Percentiles rank a stretch among this genome's conserved stretches.
phyloP scores from a whole-genome alignment of 2,329 filamentous ascomycete genomes.

The Metarhizium rileyi region DNA sequence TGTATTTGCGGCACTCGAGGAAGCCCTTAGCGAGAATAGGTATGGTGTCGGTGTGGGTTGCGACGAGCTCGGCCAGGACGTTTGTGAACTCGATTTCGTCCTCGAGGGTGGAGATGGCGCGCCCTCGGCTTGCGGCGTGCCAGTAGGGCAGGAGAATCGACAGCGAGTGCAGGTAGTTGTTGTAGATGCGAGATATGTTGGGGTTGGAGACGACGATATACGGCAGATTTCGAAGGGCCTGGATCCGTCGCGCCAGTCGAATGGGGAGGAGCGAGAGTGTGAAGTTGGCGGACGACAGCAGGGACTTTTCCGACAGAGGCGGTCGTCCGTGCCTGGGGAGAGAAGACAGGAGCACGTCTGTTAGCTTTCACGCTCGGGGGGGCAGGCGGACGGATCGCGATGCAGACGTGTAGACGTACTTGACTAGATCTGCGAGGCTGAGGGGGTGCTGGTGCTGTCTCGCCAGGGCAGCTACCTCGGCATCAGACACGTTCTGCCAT shows the following conservation, averaged over 20 bases:
- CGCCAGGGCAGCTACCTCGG: conserved; percentile 71
- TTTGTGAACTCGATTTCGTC: conserved; percentile 89
- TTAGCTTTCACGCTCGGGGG: neutral
- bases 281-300: conserved; percentile 90
- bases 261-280: conserved; percentile 86
- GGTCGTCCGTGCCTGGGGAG: conserved; percentile 60
- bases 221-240: conserved; percentile 83
- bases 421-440: conserved; percentile 80
- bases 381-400: neutral
- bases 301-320: conserved; percentile 67
- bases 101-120: conserved; percentile 50
- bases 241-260: conserved; percentile 86
- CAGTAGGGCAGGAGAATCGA: conserved; percentile 79
- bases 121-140: conserved; percentile 35
- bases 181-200: conserved; percentile 87
- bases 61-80: conserved; percentile 87
- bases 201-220: conserved; percentile 99
- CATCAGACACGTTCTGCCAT: conserved; percentile 44
- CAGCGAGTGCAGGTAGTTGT: conserved; percentile 90
- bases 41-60: conserved; percentile 91
- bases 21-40: conserved; percentile 87
- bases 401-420: conserved; percentile 38
- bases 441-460: conserved; percentile 69
- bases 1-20: conserved; percentile 86
- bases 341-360: neutral